Evolutionary conservation across 495 filamentous ascomycete genomes (phyloP).

Genomic region (Acidomyces sp.): DNA sequence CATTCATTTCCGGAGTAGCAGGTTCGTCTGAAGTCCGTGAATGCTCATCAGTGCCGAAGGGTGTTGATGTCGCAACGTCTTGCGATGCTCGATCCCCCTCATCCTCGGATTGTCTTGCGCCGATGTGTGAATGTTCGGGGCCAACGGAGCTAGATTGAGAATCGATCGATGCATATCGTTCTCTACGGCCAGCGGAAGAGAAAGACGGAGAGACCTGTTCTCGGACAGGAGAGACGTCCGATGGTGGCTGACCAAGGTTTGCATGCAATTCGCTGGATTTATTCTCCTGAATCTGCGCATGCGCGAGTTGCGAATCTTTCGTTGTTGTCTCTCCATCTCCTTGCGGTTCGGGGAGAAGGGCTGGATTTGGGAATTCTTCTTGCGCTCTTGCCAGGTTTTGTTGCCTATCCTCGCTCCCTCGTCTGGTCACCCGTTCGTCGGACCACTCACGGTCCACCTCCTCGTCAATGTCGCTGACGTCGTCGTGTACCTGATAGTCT

Average conservation of each 20-base stretch:
- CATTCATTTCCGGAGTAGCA: slow-evolving; percentile 1
- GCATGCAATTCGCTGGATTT: neutral
- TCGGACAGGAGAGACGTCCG: slow-evolving; percentile 1
- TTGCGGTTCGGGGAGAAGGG: no score
- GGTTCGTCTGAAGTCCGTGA: neutral
- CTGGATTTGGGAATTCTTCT: neutral
- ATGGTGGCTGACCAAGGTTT: slow-evolving; percentile 4
- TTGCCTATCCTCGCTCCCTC: no score
- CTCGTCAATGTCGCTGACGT: slow-evolving; percentile 14
- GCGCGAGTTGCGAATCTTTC: no score
- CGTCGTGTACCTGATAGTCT: neutral
- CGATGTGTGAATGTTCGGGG: no score
- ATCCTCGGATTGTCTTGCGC: neutral
- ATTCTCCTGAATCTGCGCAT: no score
- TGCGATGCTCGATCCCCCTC: neutral
- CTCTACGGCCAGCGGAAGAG: no score
- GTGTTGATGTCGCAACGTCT: neutral
- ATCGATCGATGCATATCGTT: no score
- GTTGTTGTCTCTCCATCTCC: no score
- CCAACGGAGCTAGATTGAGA: no score
- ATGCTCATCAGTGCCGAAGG: neutral
- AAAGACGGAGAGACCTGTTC: no score
- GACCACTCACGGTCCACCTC: neutral
- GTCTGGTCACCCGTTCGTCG: neutral
- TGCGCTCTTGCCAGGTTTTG: neutral